These are phyloP conservation scores for Spergularia azorica DNA, from an alignment of 179 eudicot genomes.

Conservation along the genomic window DNA sequence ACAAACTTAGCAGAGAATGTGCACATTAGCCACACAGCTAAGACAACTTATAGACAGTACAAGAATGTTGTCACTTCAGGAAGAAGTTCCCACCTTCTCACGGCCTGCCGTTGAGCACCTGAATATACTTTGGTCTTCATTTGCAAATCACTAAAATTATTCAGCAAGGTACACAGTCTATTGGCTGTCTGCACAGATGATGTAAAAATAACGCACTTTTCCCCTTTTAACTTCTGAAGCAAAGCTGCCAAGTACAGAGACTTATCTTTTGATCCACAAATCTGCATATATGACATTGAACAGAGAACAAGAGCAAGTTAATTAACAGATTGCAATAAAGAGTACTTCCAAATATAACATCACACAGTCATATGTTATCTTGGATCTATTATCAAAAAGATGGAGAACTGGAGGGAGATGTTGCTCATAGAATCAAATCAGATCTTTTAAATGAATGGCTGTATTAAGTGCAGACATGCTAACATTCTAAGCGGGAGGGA, in stretches of 20 bases:
- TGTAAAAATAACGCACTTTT: constrained; percentile 90
- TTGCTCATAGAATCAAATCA: too few species aligned
- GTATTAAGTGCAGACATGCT: too few species aligned
- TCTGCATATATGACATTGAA: constrained; percentile 46
- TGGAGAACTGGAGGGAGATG: too few species aligned
- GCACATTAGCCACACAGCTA: too few species aligned
- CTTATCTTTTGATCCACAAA: constrained; percentile 74
- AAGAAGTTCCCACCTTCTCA: constrained; percentile 61
- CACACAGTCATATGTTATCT: too few species aligned
- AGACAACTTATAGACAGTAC: not conserved
- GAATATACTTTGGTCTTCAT: constrained; percentile 82
- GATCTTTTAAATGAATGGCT: too few species aligned
- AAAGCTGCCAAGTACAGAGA: constrained; percentile 80
- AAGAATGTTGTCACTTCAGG: not conserved
- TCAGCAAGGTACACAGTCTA: constrained; percentile 67
- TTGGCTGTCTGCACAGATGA: constrained; percentile 89
- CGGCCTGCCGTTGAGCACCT: constrained; percentile 74
- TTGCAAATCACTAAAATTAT: constrained; percentile 65
- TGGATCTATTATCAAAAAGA: too few species aligned
- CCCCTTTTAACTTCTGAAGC: constrained; percentile 68
- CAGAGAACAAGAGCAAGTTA: not conserved
- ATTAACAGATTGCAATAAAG: too few species aligned
- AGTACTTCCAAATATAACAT: too few species aligned
- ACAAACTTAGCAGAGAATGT: too few species aligned
- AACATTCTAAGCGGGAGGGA: too few species aligned